Conservation (phyloP, 108 stramenopile genomes). For the Stephanodiscus triporus region DNA sequence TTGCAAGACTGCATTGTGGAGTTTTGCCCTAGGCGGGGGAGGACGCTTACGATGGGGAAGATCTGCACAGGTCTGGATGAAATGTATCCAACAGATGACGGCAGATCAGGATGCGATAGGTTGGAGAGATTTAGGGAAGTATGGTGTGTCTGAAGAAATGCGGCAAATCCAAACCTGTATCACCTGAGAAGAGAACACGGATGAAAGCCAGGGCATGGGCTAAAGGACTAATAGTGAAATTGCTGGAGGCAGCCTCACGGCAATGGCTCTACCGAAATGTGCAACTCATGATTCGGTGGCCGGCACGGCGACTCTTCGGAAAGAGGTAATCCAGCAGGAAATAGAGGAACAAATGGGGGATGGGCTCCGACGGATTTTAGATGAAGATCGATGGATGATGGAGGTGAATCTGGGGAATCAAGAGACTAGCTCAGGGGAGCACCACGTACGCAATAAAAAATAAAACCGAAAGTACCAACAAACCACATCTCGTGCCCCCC, state of each 20-base stretch:
- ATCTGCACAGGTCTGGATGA: background rate
- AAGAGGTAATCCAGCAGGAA: conserved; percentile 1
- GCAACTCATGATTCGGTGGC: conserved; percentile 8
- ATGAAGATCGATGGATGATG: conserved; percentile 9
- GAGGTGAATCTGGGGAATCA: conserved; percentile 1
- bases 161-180: background rate
- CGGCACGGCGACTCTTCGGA: background rate
- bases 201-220: background rate
- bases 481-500: too few relatives aligned
- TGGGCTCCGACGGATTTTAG: background rate
- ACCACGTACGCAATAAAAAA: background rate
- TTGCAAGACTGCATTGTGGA: background rate
- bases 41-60: background rate
- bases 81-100: background rate
- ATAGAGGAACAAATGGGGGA: conserved; percentile 5
- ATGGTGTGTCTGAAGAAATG: background rate
- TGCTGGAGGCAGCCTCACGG: background rate
- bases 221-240: background rate
- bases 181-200: background rate
- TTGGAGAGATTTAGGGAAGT: conserved; percentile 23
- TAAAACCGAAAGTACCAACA: too few relatives aligned
- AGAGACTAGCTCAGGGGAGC: background rate
- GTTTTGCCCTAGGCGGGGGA: background rate
- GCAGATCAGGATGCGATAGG: conserved; percentile 14
- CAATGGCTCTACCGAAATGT: conserved; percentile 15